phyloP scores from a whole-genome alignment of 2,329 filamentous ascomycete genomes.

The Lasiodiplodia gonubiensis region DNA sequence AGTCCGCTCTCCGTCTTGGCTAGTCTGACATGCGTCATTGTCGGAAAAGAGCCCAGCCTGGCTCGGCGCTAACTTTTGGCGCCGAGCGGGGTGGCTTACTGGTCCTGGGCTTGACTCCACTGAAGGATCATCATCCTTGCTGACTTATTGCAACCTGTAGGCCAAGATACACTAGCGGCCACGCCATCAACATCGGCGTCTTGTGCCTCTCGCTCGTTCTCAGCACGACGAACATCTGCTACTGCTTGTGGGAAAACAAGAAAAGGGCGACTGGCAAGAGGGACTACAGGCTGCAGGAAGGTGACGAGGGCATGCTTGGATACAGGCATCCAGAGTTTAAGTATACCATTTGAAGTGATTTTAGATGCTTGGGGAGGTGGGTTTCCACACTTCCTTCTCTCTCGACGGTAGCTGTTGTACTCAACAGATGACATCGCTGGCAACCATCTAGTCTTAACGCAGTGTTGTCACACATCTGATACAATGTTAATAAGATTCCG shows the following conservation, averaged over 20 bases:
- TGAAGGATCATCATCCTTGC: constrained; percentile 16
- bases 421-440: neutral
- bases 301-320: constrained; percentile 37
- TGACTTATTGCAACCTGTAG: constrained; percentile 23
- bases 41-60: neutral
- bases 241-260: constrained; percentile 21
- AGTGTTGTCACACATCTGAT: neutral
- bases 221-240: constrained; percentile 33
- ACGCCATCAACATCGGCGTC: constrained; percentile 28
- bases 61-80: constrained; percentile 6
- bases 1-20: neutral
- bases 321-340: constrained; percentile 41
- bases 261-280: constrained; percentile 10
- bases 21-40: constrained; percentile 5
- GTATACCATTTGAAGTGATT: constrained; percentile 34
- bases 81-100: constrained; percentile 19
- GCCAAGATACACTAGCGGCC: constrained; percentile 32
- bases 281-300: constrained; percentile 35
- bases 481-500: neutral
- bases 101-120: constrained; percentile 1
- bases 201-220: constrained; percentile 33
- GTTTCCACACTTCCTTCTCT: neutral
- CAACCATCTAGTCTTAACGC: neutral
- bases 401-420: neutral
- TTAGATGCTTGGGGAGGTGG: neutral